Percentiles rank a stretch among this genome's conserved stretches.
phyloP scores from a whole-genome alignment of 2,329 filamentous ascomycete genomes.

The Arthrobotrys iridis region DNA sequence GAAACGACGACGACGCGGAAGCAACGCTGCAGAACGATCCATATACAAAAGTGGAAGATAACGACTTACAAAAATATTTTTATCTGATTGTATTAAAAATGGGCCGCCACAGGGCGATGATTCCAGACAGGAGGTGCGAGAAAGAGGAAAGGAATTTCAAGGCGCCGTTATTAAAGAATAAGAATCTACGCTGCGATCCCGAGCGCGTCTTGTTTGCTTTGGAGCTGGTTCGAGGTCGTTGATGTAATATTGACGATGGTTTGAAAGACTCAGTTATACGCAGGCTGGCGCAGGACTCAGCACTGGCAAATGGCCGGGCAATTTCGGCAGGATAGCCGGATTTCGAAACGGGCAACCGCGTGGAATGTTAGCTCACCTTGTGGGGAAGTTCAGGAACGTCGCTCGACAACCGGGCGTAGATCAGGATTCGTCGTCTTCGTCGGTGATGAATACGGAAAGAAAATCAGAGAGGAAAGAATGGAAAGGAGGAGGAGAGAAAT shows the following conservation, averaged over 20 bases:
- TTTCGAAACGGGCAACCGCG: slow-evolving; percentile 21
- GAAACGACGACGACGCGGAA: neutral
- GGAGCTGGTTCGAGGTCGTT: slow-evolving; percentile 37
- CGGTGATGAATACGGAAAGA: neutral
- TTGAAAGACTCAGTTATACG: slow-evolving; percentile 23
- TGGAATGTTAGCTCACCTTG: slow-evolving; percentile 24
- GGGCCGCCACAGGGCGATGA: neutral
- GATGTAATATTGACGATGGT: slow-evolving; percentile 45
- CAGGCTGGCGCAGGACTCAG: slow-evolving; percentile 29
- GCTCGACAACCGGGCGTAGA: slow-evolving; percentile 4
- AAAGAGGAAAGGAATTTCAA: neutral
- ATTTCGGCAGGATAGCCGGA: slow-evolving; percentile 42
- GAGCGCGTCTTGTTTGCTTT: slow-evolving; percentile 4
- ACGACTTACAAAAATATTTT: slow-evolving; percentile 4
- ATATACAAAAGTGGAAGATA: slow-evolving; percentile 13
- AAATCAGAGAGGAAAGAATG: neutral
- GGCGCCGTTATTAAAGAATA: neutral
- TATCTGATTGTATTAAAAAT: neutral
- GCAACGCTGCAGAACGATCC: too few species aligned
- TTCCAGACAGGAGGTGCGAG: neutral
- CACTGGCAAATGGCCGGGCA: neutral
- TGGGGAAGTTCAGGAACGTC: slow-evolving; percentile 31
- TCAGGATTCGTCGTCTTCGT: neutral
- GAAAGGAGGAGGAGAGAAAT: neutral
- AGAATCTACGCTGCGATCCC: neutral